Conservation (phyloP, 2,329 filamentous ascomycete species). For the Coniochaeta prunicola region DNA sequence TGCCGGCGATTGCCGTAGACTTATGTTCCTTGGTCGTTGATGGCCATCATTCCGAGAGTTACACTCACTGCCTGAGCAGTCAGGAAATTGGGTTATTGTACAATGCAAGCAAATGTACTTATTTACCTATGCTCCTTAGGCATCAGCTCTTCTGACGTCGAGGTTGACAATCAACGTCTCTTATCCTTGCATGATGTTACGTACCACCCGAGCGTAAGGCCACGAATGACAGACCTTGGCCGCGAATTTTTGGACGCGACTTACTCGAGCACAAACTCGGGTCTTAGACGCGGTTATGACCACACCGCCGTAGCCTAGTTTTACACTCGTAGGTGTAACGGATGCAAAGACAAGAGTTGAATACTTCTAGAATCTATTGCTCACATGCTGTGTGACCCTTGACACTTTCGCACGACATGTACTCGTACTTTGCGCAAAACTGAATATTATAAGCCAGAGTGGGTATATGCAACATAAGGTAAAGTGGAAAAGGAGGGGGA, state of each 20-base stretch:
- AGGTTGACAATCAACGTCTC: not conserved
- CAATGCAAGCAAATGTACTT: not conserved
- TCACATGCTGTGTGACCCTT: not conserved
- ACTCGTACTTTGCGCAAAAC: not conserved
- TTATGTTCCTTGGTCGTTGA: not conserved
- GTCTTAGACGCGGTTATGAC: not conserved
- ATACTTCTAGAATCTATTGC: not conserved
- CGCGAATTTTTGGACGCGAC: not conserved
- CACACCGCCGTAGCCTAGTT: not conserved
- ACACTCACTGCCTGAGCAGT: not conserved
- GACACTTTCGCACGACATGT: not conserved
- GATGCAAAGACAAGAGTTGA: not conserved
- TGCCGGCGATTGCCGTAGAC: not conserved
- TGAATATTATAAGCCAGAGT: not conserved
- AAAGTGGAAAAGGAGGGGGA: not conserved
- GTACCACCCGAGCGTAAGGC: not conserved
- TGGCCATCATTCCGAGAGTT: not conserved
- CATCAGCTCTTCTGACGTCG: not conserved
- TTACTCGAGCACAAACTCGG: not conserved
- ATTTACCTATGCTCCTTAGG: too few relatives aligned
- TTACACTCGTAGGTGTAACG: not conserved
- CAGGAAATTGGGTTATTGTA: too few relatives aligned
- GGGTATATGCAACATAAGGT: not conserved
- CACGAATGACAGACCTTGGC: not conserved
- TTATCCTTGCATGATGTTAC: not conserved